A percentile compares a stretch with the other conserved stretches of the same genome.
phyloP scores from a whole-genome alignment of 257 asterid species.

The Gentiana dahurica region DNA sequence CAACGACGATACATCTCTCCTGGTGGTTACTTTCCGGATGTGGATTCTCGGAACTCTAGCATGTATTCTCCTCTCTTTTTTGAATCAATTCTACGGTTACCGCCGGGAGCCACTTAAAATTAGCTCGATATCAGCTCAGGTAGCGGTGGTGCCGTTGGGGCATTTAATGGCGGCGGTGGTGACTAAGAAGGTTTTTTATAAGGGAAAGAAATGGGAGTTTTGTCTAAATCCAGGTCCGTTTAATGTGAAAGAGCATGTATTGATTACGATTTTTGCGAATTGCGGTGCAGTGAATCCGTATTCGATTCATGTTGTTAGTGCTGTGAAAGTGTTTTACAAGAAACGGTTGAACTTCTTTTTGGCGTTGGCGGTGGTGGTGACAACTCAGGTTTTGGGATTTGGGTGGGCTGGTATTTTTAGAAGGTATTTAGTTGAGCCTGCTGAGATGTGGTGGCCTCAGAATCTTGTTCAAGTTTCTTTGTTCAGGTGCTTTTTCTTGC shows the following conservation, averaged over 20 bases:
- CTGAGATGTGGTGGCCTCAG: slow-evolving; percentile 99
- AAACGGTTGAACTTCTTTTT: slow-evolving; percentile 30
- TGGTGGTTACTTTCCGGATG: slow-evolving; percentile 43
- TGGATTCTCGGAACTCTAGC: slow-evolving; percentile 46
- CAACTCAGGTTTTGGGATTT: slow-evolving; percentile 50
- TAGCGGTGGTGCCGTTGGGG: slow-evolving; percentile 46
- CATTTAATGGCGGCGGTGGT: slow-evolving; percentile 38
- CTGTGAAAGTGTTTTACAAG: slow-evolving; percentile 47
- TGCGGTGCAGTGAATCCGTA: slow-evolving; percentile 41
- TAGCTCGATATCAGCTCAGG: slow-evolving; percentile 32
- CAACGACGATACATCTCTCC: slow-evolving; percentile 35
- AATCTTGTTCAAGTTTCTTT: slow-evolving; percentile 90
- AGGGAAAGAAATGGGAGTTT: slow-evolving; percentile 24
- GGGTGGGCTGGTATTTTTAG: slow-evolving; percentile 90
- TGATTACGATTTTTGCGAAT: slow-evolving; percentile 52
- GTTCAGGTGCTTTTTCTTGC: slow-evolving; percentile 42
- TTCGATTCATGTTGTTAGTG: slow-evolving; percentile 32
- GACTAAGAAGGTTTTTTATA: slow-evolving; percentile 21
- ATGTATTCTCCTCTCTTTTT: slow-evolving; percentile 34
- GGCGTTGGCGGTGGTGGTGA: slow-evolving; percentile 33
- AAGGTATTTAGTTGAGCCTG: slow-evolving; percentile 80
- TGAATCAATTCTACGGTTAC: slow-evolving; percentile 45
- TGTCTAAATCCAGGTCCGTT: slow-evolving; percentile 60
- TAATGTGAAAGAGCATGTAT: slow-evolving; percentile 53
- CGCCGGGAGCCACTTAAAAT: slow-evolving; percentile 30